Evolutionary conservation across 768 basidiomycete genomes (phyloP), one percentile per base, ranked within the genome.

Genomic region (Gelatoporia subvermispora): DNA sequence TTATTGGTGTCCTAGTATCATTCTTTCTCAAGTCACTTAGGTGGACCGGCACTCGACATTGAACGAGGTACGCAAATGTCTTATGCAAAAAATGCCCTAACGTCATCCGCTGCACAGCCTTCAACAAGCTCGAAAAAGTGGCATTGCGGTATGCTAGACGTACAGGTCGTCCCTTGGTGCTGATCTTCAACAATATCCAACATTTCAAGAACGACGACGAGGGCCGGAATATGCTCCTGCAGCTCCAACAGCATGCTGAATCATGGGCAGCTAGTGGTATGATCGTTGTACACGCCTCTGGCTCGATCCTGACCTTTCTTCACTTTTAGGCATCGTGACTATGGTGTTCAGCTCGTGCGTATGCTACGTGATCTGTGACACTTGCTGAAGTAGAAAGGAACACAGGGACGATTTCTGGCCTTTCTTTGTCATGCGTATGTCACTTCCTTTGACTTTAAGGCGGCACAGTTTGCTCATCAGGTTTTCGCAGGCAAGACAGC

Each of bases 81-180:
- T 35, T 28, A 15, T 15, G n/a, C n/a, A n/a, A n/a, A n/a, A n/a
- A n/a, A n/a, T 23, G 21, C 1, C 15, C 48, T 11, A 44, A 2
- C 2, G 11, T 23, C 24, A 24, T 41, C 10, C 16, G 41, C 22
- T 25, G 42, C 28, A 15, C 45, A 82, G 89, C 86, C 3, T 57
- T 91, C 66, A 89, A 85, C 63, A 93, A 93, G 61, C 72, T 90
- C 2, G 83, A 89, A 63, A 91, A 93, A 61, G 89, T 93, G 21
- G 91, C 91, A 0, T 72, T 95, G 48, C 68, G 77, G 35, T 78
- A 73, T 57, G 73, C 84, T 35, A 67, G 68, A 36, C 68, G 69
- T 49, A 77, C 73, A 4, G 77, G 80, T 3, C 75, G 80, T 44
- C 91, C 92, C 0, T 70, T 93, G 4, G 82, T 93, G 0, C 70